These are phyloP conservation scores for Diaporthe australafricana DNA, from an alignment of 2,329 filamentous ascomycete genomes.

Conservation along the genomic window DNA sequence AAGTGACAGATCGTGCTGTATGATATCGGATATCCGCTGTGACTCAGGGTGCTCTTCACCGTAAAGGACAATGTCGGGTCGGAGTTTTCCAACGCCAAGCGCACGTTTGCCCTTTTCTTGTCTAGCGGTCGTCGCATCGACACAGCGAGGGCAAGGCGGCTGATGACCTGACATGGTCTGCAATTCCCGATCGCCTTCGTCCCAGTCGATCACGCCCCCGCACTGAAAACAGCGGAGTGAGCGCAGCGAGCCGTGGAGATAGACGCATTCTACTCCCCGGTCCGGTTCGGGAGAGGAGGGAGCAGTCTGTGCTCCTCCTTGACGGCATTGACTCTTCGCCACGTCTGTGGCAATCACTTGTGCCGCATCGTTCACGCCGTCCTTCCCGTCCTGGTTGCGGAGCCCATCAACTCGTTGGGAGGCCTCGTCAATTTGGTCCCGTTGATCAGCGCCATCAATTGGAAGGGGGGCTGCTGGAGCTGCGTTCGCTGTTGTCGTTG, in stretches of 20 bases:
- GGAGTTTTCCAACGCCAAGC: conserved; percentile 74
- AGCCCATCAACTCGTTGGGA: neutral
- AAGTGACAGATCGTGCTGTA: conserved; percentile 74
- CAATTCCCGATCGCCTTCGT: conserved; percentile 64
- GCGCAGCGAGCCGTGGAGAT: conserved; percentile 76
- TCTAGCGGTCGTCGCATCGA: conserved; percentile 69
- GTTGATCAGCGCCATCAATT: neutral
- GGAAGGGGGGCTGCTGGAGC: neutral
- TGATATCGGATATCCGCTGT: conserved; percentile 74
- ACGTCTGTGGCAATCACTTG: conserved; percentile 36
- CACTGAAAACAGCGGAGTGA: conserved; percentile 74
- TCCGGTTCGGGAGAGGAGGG: conserved; percentile 43
- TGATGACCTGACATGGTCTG: conserved; percentile 73
- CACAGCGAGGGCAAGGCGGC: conserved; percentile 75
- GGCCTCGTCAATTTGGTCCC: neutral
- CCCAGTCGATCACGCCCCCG: conserved; percentile 68
- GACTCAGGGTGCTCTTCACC: conserved; percentile 79
- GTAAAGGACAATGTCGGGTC: conserved; percentile 80
- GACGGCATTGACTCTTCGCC: conserved; percentile 11
- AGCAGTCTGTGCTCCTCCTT: conserved; percentile 14
- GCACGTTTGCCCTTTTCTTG: conserved; percentile 75
- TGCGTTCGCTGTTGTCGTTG: neutral
- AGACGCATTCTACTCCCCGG: conserved; percentile 73
- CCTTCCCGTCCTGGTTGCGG: neutral
- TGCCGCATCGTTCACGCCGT: conserved; percentile 30